Percentiles rank a stretch among this genome's conserved stretches.
Evolutionary conservation across 2,329 filamentous ascomycete genomes (phyloP).

Genomic region (Sclerotiophoma versabilis): DNA sequence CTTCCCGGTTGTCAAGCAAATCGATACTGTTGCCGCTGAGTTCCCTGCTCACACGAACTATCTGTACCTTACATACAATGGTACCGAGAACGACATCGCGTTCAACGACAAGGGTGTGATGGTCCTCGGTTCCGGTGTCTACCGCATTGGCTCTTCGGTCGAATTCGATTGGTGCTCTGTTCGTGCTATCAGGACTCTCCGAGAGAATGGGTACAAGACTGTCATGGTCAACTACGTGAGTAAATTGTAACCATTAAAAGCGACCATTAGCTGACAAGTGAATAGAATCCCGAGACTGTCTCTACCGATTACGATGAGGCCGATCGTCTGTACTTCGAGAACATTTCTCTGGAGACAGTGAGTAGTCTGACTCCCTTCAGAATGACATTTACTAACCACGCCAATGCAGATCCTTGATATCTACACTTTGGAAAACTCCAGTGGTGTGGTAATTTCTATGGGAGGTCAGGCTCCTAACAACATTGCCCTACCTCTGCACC

Average conservation of each 20-base stretch:
- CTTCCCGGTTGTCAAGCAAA: slow-evolving; percentile 92
- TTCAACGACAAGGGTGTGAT: slow-evolving; percentile 94
- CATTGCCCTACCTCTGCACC: slow-evolving; percentile 87
- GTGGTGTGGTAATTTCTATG: slow-evolving; percentile 91
- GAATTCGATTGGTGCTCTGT: slow-evolving; percentile 99
- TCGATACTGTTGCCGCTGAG: slow-evolving; percentile 96
- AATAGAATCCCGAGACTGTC: slow-evolving; percentile 87
- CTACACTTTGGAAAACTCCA: slow-evolving; percentile 83
- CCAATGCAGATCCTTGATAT: slow-evolving; percentile 96
- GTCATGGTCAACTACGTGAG: slow-evolving; percentile 53
- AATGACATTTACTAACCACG: too few species aligned
- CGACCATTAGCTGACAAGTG: not conserved
- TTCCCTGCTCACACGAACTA: slow-evolving; percentile 97
- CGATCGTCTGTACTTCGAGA: slow-evolving; percentile 94
- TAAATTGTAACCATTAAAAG: not conserved
- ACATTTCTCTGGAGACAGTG: slow-evolving; percentile 87
- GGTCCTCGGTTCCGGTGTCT: slow-evolving; percentile 95
- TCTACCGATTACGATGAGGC: slow-evolving; percentile 93
- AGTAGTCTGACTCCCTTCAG: too few species aligned
- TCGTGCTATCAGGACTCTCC: slow-evolving; percentile 86
- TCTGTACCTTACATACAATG: slow-evolving; percentile 95
- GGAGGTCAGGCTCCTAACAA: slow-evolving; percentile 98
- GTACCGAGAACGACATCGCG: slow-evolving; percentile 78
- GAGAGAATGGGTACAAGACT: slow-evolving; percentile 85
- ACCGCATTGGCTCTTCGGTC: slow-evolving; percentile 95